phyloP scores from a whole-genome alignment of 345 rosid genomes.

The Brassica rapa region DNA sequence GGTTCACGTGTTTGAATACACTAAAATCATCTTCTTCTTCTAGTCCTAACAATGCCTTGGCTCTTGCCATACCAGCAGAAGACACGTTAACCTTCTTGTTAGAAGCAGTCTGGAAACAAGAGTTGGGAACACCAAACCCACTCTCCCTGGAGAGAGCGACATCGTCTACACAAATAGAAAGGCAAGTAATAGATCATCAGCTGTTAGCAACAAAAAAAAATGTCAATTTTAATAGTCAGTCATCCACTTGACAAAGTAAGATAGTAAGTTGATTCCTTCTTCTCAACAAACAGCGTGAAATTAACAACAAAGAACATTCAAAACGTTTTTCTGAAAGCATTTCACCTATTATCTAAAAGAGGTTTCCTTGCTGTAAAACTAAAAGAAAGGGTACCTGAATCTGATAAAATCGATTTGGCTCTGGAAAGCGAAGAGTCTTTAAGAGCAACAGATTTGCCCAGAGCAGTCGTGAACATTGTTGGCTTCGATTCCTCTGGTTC shows the following conservation, averaged over 20 bases:
- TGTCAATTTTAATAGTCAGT: not conserved
- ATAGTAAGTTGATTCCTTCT: not conserved
- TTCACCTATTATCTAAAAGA: not conserved
- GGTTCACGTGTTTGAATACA: conserved; percentile 43
- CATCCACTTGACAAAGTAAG: not conserved
- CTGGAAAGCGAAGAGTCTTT: conserved; percentile 33
- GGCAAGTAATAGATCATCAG: not conserved
- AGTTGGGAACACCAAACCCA: conserved; percentile 35
- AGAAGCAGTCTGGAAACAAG: conserved; percentile 77
- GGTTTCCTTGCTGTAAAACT: not conserved
- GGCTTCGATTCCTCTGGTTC: conserved; percentile 10
- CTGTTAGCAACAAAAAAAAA: not conserved
- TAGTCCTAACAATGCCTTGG: conserved; percentile 68
- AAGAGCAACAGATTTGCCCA: conserved; percentile 34
- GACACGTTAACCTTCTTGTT: conserved; percentile 70
- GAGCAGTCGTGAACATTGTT: conserved; percentile 32
- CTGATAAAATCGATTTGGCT: conserved; percentile 36
- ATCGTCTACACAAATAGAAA: conserved; percentile 41
- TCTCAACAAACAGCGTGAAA: not conserved
- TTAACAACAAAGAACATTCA: not conserved
- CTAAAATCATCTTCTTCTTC: conserved; percentile 50
- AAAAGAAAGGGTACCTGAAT: not conserved
- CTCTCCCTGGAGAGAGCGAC: conserved; percentile 13
- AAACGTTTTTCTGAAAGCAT: not conserved
- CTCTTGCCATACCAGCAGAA: conserved; percentile 68